Evolutionary conservation across 306 rosid genomes (phyloP).

Genomic region (Medicago arabica): DNA sequence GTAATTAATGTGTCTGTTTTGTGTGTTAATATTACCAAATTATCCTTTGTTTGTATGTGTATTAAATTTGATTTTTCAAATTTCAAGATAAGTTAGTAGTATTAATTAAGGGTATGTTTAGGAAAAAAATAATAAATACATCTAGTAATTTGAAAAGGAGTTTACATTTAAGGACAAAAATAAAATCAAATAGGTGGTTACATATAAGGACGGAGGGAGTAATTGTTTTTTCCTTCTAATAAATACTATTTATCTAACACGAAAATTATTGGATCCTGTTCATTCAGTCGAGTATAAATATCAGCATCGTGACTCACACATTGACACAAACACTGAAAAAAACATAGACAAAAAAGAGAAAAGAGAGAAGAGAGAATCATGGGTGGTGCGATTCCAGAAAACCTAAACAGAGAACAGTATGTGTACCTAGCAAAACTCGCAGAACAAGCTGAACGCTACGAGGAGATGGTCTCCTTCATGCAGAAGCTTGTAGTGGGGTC

Average conservation of each 20-base stretch:
- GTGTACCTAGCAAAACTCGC: constrained; percentile 75
- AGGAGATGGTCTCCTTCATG: constrained; percentile 87
- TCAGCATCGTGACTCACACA: neutral
- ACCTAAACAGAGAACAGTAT: constrained; percentile 68
- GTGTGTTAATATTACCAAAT: too few species aligned
- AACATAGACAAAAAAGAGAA: neutral
- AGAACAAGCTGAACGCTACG: constrained; percentile 81
- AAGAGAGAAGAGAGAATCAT: constrained; percentile 28
- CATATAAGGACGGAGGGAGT: too few species aligned
- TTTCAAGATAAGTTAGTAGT: too few species aligned
- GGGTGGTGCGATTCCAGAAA: constrained; percentile 60
- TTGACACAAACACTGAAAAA: neutral
- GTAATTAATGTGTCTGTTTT: too few species aligned
- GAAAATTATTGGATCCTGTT: neutral
- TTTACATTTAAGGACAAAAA: too few species aligned
- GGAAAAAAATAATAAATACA: too few species aligned
- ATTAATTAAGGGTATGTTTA: too few species aligned
- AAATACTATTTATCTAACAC: neutral
- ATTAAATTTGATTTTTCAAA: too few species aligned
- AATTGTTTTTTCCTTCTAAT: neutral
- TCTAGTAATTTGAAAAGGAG: too few species aligned
- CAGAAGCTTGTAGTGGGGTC: constrained; percentile 67
- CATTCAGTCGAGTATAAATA: neutral
- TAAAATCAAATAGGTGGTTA: too few species aligned
- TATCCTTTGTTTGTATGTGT: too few species aligned